These are phyloP conservation scores for Arxiozyma bovina DNA, from an alignment of 1,139 yeast species.

Conservation along the genomic window DNA sequence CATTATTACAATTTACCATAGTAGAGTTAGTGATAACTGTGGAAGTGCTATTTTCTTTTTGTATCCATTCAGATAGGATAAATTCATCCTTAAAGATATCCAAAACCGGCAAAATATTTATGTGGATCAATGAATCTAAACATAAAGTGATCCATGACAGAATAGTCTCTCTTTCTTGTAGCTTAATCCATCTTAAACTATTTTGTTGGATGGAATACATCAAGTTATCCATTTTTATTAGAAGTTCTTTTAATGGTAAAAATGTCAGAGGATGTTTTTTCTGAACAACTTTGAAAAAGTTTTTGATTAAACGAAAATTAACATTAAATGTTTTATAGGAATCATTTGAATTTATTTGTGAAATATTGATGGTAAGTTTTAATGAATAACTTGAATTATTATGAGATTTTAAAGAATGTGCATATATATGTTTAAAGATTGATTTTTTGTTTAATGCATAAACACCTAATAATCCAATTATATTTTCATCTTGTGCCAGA, in stretches of 20 bases:
- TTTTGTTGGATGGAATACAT: neutral
- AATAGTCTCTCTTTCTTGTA: slow-evolving; percentile 6
- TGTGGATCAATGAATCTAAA: slow-evolving; percentile 14
- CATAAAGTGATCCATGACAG: slow-evolving; percentile 14
- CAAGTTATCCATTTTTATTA: slow-evolving; percentile 2
- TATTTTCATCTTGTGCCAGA: slow-evolving; percentile 38
- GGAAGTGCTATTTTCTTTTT: neutral
- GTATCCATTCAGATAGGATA: slow-evolving; percentile 14
- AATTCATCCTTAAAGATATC: slow-evolving; percentile 7
- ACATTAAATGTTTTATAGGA: slow-evolving; percentile 9
- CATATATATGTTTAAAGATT: slow-evolving; percentile 9
- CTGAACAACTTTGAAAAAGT: slow-evolving; percentile 10
- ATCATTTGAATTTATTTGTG: neutral
- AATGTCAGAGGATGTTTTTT: slow-evolving; percentile 12
- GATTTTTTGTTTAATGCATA: slow-evolving; percentile 10
- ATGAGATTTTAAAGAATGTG: slow-evolving; percentile 7
- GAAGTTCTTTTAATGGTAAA: slow-evolving; percentile 12
- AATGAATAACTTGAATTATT: slow-evolving; percentile 1
- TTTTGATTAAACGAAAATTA: slow-evolving; percentile 12
- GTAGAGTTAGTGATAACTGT: slow-evolving; percentile 5
- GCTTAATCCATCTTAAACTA: neutral
- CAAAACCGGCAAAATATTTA: neutral
- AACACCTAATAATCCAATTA: slow-evolving; percentile 15
- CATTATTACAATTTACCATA: slow-evolving; percentile 1
- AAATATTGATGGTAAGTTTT: slow-evolving; percentile 8